Evolutionary conservation across 805 yeast species (phyloP).

Genomic region (Myxozyma mucilagina): DNA sequence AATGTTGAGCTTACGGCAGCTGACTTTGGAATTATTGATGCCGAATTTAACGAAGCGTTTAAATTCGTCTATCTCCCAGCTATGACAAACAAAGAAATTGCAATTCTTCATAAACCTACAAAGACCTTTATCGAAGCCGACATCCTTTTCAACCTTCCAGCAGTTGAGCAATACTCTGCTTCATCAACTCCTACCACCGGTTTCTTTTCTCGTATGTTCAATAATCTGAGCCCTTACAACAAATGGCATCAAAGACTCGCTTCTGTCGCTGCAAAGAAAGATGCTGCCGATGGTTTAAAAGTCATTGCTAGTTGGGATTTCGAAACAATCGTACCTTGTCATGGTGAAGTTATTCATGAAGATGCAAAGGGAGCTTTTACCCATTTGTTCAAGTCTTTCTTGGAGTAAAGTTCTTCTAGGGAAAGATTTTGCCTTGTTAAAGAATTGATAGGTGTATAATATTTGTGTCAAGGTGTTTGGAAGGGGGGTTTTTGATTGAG

Average conservation of each 20-base stretch:
- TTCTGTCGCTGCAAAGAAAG: not conserved
- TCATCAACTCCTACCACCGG: constrained; percentile 7
- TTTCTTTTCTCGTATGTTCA: constrained; percentile 13
- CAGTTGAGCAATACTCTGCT: constrained; percentile 46
- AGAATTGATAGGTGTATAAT: not conserved
- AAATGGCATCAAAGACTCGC: constrained; percentile 17
- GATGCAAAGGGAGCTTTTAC: constrained; percentile 38
- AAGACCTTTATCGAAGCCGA: constrained; percentile 61
- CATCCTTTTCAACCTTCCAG: constrained; percentile 58
- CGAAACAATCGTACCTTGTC: constrained; percentile 56
- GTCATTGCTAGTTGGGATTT: constrained; percentile 47
- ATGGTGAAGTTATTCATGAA: constrained; percentile 57
- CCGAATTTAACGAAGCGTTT: constrained; percentile 38
- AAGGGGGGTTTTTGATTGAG: no score
- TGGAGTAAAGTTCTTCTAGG: not conserved
- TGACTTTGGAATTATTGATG: constrained; percentile 21
- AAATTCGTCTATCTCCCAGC: constrained; percentile 57
- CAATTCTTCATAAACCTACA: constrained; percentile 50
- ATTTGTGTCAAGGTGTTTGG: no score
- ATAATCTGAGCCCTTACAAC: constrained; percentile 14
- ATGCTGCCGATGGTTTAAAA: constrained; percentile 13
- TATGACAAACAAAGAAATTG: constrained; percentile 61
- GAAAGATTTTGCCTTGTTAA: not conserved
- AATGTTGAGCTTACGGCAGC: constrained; percentile 12
- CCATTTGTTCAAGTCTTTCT: constrained; percentile 1